Conservation (phyloP, 2,329 filamentous ascomycete species). For the Mollisia scopiformis region DNA sequence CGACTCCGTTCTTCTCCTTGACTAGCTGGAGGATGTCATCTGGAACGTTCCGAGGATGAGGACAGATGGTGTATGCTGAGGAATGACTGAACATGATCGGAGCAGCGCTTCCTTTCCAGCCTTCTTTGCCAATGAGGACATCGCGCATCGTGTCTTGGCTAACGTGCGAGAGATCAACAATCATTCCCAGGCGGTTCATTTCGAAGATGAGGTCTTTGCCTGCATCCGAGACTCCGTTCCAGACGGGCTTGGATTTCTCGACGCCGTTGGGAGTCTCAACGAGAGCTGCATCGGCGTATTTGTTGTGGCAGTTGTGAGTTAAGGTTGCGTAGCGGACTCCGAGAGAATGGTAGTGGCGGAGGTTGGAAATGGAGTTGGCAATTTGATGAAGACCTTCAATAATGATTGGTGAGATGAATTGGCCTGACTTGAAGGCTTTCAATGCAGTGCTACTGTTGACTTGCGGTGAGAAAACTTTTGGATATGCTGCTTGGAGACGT, state of each 20-base stretch:
- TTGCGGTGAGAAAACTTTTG: slow-evolving; percentile 68
- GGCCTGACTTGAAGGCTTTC: slow-evolving; percentile 59
- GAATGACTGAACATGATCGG: slow-evolving; percentile 91
- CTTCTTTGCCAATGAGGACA: slow-evolving; percentile 64
- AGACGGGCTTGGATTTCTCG: slow-evolving; percentile 53
- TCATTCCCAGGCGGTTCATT: slow-evolving; percentile 94
- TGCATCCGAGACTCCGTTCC: slow-evolving; percentile 72
- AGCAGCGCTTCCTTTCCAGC: slow-evolving; percentile 74
- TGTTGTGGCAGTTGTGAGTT: slow-evolving; percentile 93
- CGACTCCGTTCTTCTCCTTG: slow-evolving; percentile 71
- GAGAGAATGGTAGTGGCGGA: slow-evolving; percentile 75
- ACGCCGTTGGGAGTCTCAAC: slow-evolving; percentile 49
- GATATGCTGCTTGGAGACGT: slow-evolving; percentile 65
- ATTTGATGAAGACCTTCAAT: slow-evolving; percentile 94
- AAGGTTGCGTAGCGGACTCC: slow-evolving; percentile 88
- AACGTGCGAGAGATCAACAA: slow-evolving; percentile 87
- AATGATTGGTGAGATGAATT: slow-evolving; percentile 76
- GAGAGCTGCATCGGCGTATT: slow-evolving; percentile 83
- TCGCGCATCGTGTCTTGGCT: slow-evolving; percentile 83
- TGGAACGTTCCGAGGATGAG: slow-evolving; percentile 88
- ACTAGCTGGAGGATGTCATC: slow-evolving; percentile 81
- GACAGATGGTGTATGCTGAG: slow-evolving; percentile 78
- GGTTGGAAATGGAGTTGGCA: slow-evolving; percentile 76
- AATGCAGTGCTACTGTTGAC: slow-evolving; percentile 62
- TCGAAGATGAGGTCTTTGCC: slow-evolving; percentile 75